Base-by-base conservation (phyloP, 2,329 filamentous ascomycete species). In the Drechslera avenae region DNA sequence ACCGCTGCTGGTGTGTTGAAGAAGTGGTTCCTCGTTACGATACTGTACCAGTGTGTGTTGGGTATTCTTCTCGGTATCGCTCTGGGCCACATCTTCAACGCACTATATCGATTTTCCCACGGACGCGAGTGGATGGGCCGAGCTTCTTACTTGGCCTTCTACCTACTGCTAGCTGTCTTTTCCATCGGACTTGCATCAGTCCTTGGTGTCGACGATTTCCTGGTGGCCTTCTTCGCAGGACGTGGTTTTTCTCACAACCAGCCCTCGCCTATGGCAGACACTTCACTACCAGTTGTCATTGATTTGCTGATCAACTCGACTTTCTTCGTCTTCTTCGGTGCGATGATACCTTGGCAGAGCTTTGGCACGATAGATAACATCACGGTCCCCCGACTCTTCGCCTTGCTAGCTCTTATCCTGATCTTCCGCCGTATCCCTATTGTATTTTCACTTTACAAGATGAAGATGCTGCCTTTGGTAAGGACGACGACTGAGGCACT, bases 241-340 rank as follows among this genome's bases (percentile, higher is more conserved):
- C 75, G 80, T 18, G 79, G 79, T 3, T 84, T 84, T 59, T 77
- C 79, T 1, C 77, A 80, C 46, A 79, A 80, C 51, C 80, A 81
- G 30, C 83, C 80, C 75, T 82, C 81, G 48, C 70, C 75, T 2
- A 76, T 75, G 34, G 71, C 73, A 5, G 73, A 76, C 28, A 74
- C 78, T 0, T 68, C 77, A 2, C 72, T 84, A 1, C 78, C 79
- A 0, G 67, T 76, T 9, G 75, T 84, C 37, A 76, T 83, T 44
- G 81, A 84, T 56, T 63, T 83, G n/a, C 68, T 84, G 35, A 76
- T 84, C 52, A 84, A 83, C 61, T 78, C 75, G 7, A 75, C 76
- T 14, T 77, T 83, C 73, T 84, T 84, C 54, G 75, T 83, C 40
- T 83, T 82, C 64, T 80, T 83, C 26, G 81, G 82, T 16, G 73